These are phyloP conservation scores for Mortierella sp. DNA, from an alignment of 371 early-diverging fungal genomes.

Conservation along the genomic window DNA sequence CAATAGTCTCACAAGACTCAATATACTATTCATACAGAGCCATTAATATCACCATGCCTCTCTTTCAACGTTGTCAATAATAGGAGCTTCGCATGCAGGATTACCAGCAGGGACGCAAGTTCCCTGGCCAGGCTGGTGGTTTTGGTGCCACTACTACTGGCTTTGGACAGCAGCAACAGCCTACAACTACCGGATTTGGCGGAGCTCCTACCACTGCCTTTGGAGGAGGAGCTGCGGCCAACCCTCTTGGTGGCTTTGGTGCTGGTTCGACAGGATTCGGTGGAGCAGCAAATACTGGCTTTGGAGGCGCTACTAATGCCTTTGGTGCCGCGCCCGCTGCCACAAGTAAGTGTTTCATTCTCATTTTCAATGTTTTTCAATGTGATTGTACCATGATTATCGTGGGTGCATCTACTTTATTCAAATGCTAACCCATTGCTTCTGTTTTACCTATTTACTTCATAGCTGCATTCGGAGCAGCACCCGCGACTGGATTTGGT, in stretches of 20 bases:
- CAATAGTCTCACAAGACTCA: not conserved
- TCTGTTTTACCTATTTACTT: slow-evolving; percentile 21
- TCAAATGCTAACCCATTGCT: not conserved
- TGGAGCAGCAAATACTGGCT: slow-evolving; percentile 41
- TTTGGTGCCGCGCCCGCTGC: slow-evolving; percentile 52
- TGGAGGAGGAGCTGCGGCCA: slow-evolving; percentile 62
- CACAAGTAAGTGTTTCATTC: slow-evolving; percentile 40
- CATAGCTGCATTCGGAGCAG: slow-evolving; percentile 53
- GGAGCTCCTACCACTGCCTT: slow-evolving; percentile 56
- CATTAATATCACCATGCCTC: not conserved
- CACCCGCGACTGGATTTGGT: slow-evolving; percentile 41
- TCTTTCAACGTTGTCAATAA: not conserved
- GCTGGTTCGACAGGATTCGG: slow-evolving; percentile 55
- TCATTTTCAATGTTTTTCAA: not conserved
- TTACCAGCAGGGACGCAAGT: slow-evolving; percentile 88
- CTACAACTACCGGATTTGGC: slow-evolving; percentile 60
- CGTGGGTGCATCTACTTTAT: not conserved
- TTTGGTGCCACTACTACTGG: slow-evolving; percentile 52
- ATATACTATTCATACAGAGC: not conserved
- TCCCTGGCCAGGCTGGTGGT: slow-evolving; percentile 59
- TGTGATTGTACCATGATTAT: not conserved
- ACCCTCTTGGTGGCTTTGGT: slow-evolving; percentile 52
- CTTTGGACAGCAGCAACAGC: slow-evolving; percentile 52
- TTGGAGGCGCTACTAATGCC: slow-evolving; percentile 46
- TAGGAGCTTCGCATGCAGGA: slow-evolving; percentile 94